These are phyloP conservation scores for Saccharomyces jurei DNA, from an alignment of 805 yeast species.

Conservation along the genomic window DNA sequence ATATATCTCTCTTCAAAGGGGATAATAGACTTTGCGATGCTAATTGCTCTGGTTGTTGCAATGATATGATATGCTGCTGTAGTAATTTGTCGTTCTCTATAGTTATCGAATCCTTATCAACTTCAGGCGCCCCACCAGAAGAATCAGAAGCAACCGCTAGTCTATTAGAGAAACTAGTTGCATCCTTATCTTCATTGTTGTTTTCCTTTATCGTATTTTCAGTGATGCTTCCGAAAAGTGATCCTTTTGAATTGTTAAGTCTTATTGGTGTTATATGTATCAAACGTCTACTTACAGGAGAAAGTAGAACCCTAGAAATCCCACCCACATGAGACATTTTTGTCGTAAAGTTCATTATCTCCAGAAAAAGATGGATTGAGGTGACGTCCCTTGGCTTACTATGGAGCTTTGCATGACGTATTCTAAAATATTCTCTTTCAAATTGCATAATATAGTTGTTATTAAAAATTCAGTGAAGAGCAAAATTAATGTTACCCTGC, in stretches of 20 bases:
- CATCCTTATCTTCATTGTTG: slow-evolving; percentile 8
- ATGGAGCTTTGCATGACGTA: neutral
- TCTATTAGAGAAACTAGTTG: slow-evolving; percentile 17
- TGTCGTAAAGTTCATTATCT: neutral
- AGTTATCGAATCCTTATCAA: slow-evolving; percentile 23
- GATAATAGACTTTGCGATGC: slow-evolving; percentile 52
- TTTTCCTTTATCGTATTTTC: slow-evolving; percentile 4
- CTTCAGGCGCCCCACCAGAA: slow-evolving; percentile 18
- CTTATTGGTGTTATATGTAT: neutral
- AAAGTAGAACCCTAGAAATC: neutral
- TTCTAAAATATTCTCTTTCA: neutral
- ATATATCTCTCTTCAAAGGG: slow-evolving; percentile 63
- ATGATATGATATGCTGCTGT: slow-evolving; percentile 45
- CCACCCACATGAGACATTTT: neutral
- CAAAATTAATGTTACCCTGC: neutral
- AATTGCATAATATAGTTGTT: neutral
- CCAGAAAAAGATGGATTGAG: neutral
- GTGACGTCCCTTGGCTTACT: neutral
- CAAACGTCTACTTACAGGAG: neutral
- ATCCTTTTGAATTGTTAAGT: neutral
- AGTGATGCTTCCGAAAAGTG: slow-evolving; percentile 23
- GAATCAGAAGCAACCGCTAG: slow-evolving; percentile 17
- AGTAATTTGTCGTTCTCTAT: slow-evolving; percentile 30
- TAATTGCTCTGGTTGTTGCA: slow-evolving; percentile 35
- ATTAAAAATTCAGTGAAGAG: neutral